Percentiles rank a stretch among this genome's conserved stretches.
Evolutionary conservation across 2,329 filamentous ascomycete species (phyloP).

Genomic region (Hawksworthiomyces lignivorus): DNA sequence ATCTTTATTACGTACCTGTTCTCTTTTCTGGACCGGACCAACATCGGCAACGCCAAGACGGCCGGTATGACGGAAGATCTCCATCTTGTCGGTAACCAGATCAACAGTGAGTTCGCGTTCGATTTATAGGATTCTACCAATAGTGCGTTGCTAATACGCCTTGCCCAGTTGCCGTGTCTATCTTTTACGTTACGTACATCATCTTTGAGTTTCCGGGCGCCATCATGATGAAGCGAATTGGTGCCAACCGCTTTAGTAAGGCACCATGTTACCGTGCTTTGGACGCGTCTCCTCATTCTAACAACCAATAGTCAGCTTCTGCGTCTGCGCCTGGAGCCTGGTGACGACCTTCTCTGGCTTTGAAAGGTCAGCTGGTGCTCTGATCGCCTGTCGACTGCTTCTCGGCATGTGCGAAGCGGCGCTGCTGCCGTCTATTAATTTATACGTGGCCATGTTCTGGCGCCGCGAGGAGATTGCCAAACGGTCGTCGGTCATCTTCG

Average conservation of each 20-base stretch:
- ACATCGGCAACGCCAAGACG: slow-evolving; percentile 10
- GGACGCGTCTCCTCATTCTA: neutral
- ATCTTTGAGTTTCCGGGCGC: slow-evolving; percentile 5
- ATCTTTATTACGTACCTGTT: slow-evolving; percentile 4
- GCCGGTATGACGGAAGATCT: slow-evolving; percentile 8
- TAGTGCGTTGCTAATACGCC: no score
- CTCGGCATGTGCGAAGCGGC: slow-evolving; percentile 53
- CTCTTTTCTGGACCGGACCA: slow-evolving; percentile 10
- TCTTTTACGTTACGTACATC: slow-evolving; percentile 10
- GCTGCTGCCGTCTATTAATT: slow-evolving; percentile 49
- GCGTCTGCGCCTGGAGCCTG: slow-evolving; percentile 38
- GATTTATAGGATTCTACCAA: no score
- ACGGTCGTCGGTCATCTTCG: slow-evolving; percentile 5
- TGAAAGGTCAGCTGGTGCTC: slow-evolving; percentile 43
- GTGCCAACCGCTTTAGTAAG: no score
- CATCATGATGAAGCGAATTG: neutral
- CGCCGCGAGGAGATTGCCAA: slow-evolving; percentile 8
- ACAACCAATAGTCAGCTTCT: neutral
- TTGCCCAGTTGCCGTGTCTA: neutral
- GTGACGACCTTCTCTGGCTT: slow-evolving; percentile 50
- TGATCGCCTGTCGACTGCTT: slow-evolving; percentile 51
- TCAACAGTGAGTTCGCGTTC: slow-evolving; percentile 1
- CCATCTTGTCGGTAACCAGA: neutral
- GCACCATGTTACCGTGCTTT: neutral
- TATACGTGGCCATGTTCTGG: slow-evolving; percentile 30